Base-by-base conservation (phyloP, 345 rosid genomes). In the Lepidium aucheri region DNA sequence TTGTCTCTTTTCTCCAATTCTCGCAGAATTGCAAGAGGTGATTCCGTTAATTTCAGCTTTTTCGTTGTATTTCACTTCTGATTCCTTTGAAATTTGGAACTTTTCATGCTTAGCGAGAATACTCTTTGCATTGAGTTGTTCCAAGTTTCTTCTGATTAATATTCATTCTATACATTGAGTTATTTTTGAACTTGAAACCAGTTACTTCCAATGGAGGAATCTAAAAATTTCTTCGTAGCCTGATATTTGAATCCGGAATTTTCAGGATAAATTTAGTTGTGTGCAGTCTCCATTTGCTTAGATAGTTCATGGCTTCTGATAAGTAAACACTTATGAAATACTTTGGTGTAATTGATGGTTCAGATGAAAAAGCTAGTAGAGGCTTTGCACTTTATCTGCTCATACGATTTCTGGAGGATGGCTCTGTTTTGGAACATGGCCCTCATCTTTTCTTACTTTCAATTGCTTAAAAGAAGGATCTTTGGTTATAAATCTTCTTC, bases 381-480 rank as follows among this genome's bases (percentile, higher is more conserved):
- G 56, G 73, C 79, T 62, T 17, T 89, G 38, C 28, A 9, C 60
- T 89, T 92, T 63, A 70, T 76, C 22, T 77, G 67, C 18, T 77
- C 84, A 0, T 47, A 53, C 15, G 69, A 84, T 64, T 85, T 88
- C 76, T 86, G 87, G 97, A 85, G 88, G 57, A 93, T 93, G 96
- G 85, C 80, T 0, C 53, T 88, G 61, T 60, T 81, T 9, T 92
- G 98, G 98, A 76, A 77, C 33, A 11, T 80, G 38, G 69, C 86
- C 2, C 79, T 93, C 28, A 3, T 84, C 40, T 43, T 33, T 35
- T 90, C 97, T 8, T 80, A 90, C 78, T 61, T 76, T 16, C 82
- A 81, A 24, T 70, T 88, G 77, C 76, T 75, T 69, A 45, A 50
- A 67, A 57, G 22, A 53, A 75, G 75, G 42, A 53, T 81, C 15